These are phyloP conservation scores for Claviceps humidiphila DNA, from an alignment of 2,329 filamentous ascomycete genomes.

Conservation along the genomic window DNA sequence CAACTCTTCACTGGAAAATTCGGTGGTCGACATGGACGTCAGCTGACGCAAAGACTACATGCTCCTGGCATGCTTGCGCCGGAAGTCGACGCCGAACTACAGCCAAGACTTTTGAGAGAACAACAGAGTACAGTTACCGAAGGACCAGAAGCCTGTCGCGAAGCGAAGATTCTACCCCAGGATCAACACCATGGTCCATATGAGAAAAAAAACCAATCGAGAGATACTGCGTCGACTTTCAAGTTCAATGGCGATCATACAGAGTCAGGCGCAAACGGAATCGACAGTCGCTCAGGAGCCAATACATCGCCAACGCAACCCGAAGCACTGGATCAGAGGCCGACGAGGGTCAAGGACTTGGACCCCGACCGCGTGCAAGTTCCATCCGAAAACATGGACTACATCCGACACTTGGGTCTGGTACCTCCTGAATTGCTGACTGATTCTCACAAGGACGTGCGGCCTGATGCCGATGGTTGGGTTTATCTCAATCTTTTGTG, in stretches of 20 bases:
- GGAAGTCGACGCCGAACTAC: conserved; percentile 15
- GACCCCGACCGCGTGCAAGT: conserved; percentile 67
- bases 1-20: conserved; percentile 69
- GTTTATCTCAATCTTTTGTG: conserved; percentile 70
- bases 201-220: conserved; percentile 27
- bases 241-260: conserved; percentile 36
- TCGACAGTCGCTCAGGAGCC: conserved; percentile 12
- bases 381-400: conserved; percentile 65
- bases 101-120: conserved; percentile 16
- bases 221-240: conserved; percentile 30
- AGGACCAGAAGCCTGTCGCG: conserved; percentile 25
- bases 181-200: conserved; percentile 16
- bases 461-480: conserved; percentile 59
- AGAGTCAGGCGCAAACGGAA: conserved; percentile 26
- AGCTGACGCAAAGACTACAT: conserved; percentile 12
- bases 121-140: conserved; percentile 17
- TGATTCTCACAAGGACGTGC: conserved; percentile 30
- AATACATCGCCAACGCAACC: conserved; percentile 28
- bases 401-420: conserved; percentile 62
- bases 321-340: conserved; percentile 52
- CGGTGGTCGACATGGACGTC: conserved; percentile 24
- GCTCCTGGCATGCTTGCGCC: conserved; percentile 6
- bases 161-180: conserved; percentile 33
- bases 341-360: conserved; percentile 62
- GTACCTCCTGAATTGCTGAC: conserved; percentile 42